A percentile compares a stretch with the other conserved stretches of the same genome.
Conservation (phyloP, 2,329 filamentous ascomycete species). For the Thielaviopsis musarum region DNA sequence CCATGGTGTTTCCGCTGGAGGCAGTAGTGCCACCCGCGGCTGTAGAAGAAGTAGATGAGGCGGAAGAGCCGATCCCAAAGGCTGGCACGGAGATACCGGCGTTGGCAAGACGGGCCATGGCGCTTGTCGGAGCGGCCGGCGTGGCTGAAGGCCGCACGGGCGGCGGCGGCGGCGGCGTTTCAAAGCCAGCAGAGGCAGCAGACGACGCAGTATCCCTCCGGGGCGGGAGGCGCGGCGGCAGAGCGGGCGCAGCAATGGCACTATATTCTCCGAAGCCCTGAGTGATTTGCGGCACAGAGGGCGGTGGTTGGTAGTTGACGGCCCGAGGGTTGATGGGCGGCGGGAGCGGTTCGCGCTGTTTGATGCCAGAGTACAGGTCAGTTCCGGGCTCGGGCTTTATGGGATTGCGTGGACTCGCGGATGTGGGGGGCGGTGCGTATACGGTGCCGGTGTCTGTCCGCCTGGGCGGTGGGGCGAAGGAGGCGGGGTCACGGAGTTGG, state of each 20-base stretch:
- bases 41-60: slow-evolving; percentile 10
- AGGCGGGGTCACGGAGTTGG: slow-evolving; percentile 55
- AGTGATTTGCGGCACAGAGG: slow-evolving; percentile 36
- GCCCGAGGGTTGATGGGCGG: slow-evolving; percentile 24
- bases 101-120: slow-evolving; percentile 41
- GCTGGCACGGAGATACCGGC: slow-evolving; percentile 66
- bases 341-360: slow-evolving; percentile 23
- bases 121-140: slow-evolving; percentile 37
- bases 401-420: slow-evolving; percentile 11
- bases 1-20: slow-evolving; percentile 15
- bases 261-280: slow-evolving; percentile 4
- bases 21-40: slow-evolving; percentile 16
- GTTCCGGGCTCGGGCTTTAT: slow-evolving; percentile 13
- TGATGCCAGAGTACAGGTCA: slow-evolving; percentile 4
- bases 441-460: slow-evolving; percentile 26
- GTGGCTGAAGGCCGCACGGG: slow-evolving; percentile 29
- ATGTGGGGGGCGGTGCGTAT: slow-evolving; percentile 16
- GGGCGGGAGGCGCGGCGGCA: slow-evolving; percentile 52
- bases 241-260: slow-evolving; percentile 27
- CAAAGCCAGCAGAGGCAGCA: slow-evolving; percentile 19
- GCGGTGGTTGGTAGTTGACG: slow-evolving; percentile 41
- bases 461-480: slow-evolving; percentile 69
- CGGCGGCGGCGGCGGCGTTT: slow-evolving; percentile 17
- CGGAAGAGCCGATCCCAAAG: slow-evolving; percentile 46
- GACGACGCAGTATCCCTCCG: slow-evolving; percentile 17